These are phyloP conservation scores for Penicillium macrosclerotiorum DNA, from an alignment of 495 filamentous ascomycete species.

Conservation along the genomic window DNA sequence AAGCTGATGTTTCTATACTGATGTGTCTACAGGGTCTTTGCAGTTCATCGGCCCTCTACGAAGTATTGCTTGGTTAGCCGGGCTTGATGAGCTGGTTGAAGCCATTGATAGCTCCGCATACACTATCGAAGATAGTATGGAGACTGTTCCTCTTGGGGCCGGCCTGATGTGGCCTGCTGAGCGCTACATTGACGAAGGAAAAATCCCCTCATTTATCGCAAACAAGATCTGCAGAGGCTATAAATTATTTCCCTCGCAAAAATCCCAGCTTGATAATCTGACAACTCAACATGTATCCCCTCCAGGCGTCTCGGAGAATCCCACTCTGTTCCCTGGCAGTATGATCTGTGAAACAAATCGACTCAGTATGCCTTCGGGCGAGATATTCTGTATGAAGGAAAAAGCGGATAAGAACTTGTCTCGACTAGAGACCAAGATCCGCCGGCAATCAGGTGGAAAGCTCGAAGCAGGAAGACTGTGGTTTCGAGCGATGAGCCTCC, in stretches of 20 bases:
- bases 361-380: neutral
- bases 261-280: neutral
- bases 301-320: neutral
- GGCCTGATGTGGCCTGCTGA: neutral
- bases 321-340: neutral
- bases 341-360: neutral
- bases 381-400: neutral
- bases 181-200: neutral
- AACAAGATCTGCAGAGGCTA: neutral
- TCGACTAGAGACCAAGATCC: neutral
- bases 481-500: neutral
- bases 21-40: neutral
- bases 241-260: neutral
- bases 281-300: neutral
- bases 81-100: neutral
- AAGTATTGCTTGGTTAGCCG: neutral
- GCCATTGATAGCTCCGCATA: neutral
- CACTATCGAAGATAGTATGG: neutral
- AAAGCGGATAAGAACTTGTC: neutral
- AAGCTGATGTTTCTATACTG: neutral
- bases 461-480: neutral
- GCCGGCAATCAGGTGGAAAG: neutral
- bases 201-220: neutral
- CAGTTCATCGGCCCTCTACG: neutral
- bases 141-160: neutral